phyloP scores from a whole-genome alignment of 805 yeast species.

The Lipomyces sp. region DNA sequence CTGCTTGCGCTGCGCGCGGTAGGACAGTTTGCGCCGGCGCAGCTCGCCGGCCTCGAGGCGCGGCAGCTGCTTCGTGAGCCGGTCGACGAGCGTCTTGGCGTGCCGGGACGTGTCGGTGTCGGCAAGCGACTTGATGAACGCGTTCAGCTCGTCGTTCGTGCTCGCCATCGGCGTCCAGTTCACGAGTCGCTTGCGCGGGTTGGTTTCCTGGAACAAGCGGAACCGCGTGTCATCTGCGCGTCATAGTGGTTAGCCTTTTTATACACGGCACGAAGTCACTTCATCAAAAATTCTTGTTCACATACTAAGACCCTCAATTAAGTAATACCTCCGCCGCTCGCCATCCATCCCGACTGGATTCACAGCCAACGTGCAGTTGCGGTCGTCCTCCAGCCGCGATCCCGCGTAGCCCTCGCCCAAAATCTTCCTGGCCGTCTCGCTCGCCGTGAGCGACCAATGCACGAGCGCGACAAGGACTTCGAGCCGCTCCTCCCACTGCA shows the following conservation, averaged over 20 bases:
- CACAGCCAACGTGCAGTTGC: constrained; percentile 17
- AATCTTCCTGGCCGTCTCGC: constrained; percentile 33
- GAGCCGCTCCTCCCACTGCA: constrained; percentile 38
- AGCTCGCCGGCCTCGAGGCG: constrained; percentile 27
- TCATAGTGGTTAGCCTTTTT: not conserved
- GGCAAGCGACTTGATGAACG: constrained; percentile 20
- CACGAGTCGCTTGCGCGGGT: constrained; percentile 34
- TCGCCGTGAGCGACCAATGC: constrained; percentile 36
- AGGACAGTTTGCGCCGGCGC: constrained; percentile 11
- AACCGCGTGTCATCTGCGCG: constrained; percentile 36
- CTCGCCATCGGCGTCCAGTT: constrained; percentile 40
- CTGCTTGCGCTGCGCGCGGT: constrained; percentile 15
- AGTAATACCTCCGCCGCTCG: constrained; percentile 28
- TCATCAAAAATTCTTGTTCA: not conserved
- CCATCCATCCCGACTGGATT: constrained; percentile 32
- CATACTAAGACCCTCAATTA: constrained; percentile 31
- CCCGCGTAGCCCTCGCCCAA: constrained; percentile 11
- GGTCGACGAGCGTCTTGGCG: constrained; percentile 8
- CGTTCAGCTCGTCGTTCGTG: constrained; percentile 30
- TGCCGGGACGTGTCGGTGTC: constrained; percentile 11
- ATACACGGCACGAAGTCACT: not conserved
- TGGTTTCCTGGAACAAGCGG: constrained; percentile 37
- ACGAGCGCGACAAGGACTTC: constrained; percentile 35
- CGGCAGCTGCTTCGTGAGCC: constrained; percentile 12
- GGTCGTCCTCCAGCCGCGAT: constrained; percentile 16